A percentile compares a stretch with the other conserved stretches of the same genome.
phyloP scores from a whole-genome alignment of 208 protist species.

The Leishmania tarentolae region DNA sequence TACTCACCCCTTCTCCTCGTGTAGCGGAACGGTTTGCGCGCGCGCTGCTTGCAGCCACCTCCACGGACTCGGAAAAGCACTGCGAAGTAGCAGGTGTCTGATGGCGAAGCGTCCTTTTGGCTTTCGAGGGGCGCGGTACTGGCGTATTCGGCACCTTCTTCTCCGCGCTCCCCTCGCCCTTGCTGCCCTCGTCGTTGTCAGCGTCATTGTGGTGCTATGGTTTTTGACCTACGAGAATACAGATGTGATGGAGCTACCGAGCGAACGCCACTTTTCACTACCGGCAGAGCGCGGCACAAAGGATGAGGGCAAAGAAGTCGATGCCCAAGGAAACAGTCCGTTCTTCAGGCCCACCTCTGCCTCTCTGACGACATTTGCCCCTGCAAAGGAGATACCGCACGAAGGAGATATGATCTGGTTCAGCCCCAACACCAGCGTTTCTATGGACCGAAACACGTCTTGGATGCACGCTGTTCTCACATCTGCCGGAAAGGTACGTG shows the following conservation, averaged over 20 bases:
- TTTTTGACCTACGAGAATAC: neutral
- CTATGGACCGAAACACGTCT: neutral
- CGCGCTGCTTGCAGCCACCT: neutral
- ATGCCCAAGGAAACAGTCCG: neutral
- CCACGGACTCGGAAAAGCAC: neutral
- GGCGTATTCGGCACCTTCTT: slow-evolving; percentile 1
- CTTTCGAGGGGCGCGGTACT: neutral
- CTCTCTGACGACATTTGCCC: neutral
- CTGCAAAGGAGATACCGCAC: neutral
- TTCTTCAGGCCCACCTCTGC: neutral
- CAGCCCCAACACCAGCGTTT: neutral
- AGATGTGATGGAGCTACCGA: neutral
- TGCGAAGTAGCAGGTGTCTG: neutral
- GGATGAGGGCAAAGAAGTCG: neutral
- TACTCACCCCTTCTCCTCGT: neutral
- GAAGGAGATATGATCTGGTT: slow-evolving; percentile 1
- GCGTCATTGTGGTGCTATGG: neutral
- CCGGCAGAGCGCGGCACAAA: neutral
- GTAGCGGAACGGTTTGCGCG: neutral
- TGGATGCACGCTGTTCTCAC: neutral
- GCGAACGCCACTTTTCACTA: neutral
- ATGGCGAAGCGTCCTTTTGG: neutral
- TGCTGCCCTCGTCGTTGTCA: neutral
- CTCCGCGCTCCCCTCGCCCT: neutral
- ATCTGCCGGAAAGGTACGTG: slow-evolving; percentile 16